phyloP scores from a whole-genome alignment of 1,284 basidiomycete species.

The Coniferiporia sulphurascens region DNA sequence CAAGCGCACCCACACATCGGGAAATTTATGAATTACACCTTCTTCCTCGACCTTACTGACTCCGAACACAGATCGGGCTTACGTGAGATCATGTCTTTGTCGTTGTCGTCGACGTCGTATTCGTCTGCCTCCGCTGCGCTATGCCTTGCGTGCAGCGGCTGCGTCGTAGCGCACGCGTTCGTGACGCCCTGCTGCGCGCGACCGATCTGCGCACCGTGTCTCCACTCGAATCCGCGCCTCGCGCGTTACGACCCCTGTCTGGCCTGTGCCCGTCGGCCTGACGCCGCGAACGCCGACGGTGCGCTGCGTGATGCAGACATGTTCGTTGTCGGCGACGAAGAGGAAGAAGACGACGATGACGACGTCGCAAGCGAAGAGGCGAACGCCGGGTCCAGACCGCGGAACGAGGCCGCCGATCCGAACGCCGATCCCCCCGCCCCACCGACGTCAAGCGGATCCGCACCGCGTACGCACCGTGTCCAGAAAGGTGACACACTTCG shows the following conservation, averaged over 20 bases:
- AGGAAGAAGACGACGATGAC: conserved; percentile 42
- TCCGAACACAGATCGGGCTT: background rate
- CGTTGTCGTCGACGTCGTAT: background rate
- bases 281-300: conserved; percentile 48
- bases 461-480: conserved; percentile 46
- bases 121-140: conserved; percentile 27
- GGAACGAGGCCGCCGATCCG: conserved; percentile 18
- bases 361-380: conserved; percentile 12
- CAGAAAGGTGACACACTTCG: conserved; percentile 56
- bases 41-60: background rate
- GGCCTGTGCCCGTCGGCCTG: conserved; percentile 52
- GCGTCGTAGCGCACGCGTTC: conserved; percentile 38
- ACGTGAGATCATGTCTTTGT: background rate
- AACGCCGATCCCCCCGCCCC: background rate
- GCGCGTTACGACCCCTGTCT: conserved; percentile 61
- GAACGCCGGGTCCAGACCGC: background rate
- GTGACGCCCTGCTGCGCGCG: conserved; percentile 53
- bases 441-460: background rate
- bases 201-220: conserved; percentile 54
- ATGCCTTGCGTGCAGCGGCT: conserved; percentile 63
- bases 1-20: background rate
- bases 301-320: conserved; percentile 51
- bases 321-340: conserved; percentile 60
- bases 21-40: background rate
- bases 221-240: conserved; percentile 51